Evolutionary conservation across 169 alveolate genomes (phyloP), one percentile per base, ranked within the genome.

Genomic region (Toxoplasma gondii): DNA sequence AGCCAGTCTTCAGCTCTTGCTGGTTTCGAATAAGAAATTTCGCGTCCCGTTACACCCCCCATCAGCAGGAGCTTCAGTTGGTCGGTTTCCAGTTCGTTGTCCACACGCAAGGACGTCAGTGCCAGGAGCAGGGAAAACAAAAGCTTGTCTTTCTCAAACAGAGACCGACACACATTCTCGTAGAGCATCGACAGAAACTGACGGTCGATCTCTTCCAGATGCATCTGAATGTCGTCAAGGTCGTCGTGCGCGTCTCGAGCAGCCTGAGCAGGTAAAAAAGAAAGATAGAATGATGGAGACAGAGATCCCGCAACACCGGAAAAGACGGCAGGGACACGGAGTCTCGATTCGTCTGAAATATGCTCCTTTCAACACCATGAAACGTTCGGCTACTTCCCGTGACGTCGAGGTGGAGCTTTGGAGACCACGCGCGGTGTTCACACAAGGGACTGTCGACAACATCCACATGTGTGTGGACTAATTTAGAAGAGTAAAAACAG

Each of bases 111-210:
- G 53, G 98, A 97, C 94, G 97, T 94, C 58, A 98, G 92, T 24
- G 98, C 97, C 53, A 98, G 97, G 92, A 98, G 96, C 53, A 98
- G 97, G 81, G 99, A 94, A 92, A 98, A 98, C 88, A 98, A 94
- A 82, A 98, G 96, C 94, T 98, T 97, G 95, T 98, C 99, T 49
- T 95, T 96, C 96, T 97, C 98, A 92, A 98, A 98, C 36, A 98
- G 97, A 10, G 94, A 94, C 31, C 99, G 96, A 88, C 98, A 97
- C n/a, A 97, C 97, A 93, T 97, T 98, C 74, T 94, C 94, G 93
- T 97, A 98, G 41, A 98, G 95, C 41, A 96, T 96, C 81, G 95
- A 94, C 29, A 86, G 83, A 82, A 92, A 92, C 69, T 86, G 70
- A 58, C 81, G 41, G 86, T 91, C 88, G 83, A 94, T 43, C 93